A percentile compares a stretch with the other conserved stretches of the same genome.
These are phyloP conservation scores for Magnolia kwangsiensis DNA, from an alignment of 164 flowering plant genomes.

Conservation along the genomic window DNA sequence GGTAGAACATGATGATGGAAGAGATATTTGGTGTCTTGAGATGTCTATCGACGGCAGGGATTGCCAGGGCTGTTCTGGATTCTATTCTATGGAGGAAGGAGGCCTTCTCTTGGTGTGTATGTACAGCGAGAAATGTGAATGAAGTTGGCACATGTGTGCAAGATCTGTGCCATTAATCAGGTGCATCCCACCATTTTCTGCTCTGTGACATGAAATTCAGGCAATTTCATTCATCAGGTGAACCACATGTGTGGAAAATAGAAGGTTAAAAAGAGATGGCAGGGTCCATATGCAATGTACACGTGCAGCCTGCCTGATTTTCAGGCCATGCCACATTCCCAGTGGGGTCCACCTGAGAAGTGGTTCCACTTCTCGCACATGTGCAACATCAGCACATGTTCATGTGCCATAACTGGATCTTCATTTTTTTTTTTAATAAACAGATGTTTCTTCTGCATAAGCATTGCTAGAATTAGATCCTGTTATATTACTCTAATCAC, in stretches of 20 bases:
- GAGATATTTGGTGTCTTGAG: neutral
- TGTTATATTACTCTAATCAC: neutral
- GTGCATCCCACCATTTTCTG: no score
- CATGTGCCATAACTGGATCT: neutral
- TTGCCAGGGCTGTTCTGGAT: neutral
- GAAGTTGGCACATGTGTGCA: slow-evolving; percentile 8
- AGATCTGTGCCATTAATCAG: neutral
- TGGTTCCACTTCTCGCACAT: no score
- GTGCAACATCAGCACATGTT: no score
- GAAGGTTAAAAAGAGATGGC: neutral
- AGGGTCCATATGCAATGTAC: no score
- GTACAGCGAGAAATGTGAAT: slow-evolving; percentile 24
- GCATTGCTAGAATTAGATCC: neutral
- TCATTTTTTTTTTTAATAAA: neutral
- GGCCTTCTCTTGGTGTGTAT: slow-evolving; percentile 24
- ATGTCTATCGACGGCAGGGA: neutral
- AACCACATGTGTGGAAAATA: neutral
- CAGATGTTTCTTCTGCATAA: neutral
- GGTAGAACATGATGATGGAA: slow-evolving; percentile 36
- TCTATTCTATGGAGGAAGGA: neutral
- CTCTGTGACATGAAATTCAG: no score
- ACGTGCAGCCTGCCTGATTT: no score
- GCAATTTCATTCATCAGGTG: no score
- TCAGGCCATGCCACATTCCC: no score
- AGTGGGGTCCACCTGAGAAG: no score